Conservation (phyloP, 1,284 basidiomycete species). For the Cryptococcus sp. region DNA sequence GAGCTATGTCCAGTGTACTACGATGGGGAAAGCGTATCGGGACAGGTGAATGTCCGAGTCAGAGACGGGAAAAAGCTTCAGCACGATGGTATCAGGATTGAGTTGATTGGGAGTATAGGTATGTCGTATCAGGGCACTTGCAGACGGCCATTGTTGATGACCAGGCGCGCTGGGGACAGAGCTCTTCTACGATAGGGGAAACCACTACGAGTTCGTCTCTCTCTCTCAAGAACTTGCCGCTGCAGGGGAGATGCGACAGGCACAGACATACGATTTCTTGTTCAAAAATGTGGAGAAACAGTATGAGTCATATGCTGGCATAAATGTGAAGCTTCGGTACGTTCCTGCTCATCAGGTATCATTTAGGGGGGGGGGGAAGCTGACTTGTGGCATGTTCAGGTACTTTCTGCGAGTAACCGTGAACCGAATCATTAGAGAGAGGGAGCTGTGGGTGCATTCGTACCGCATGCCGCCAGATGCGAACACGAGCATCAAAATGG, state of each 20-base stretch:
- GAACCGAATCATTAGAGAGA: conserved; percentile 83
- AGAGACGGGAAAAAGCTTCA: conserved; percentile 92
- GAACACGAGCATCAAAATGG: conserved; percentile 99
- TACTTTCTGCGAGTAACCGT: conserved; percentile 94
- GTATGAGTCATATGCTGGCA: conserved; percentile 95
- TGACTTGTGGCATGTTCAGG: conserved; percentile 51
- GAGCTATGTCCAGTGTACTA: conserved; percentile 89
- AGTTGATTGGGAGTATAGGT: conserved; percentile 97
- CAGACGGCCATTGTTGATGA: neutral
- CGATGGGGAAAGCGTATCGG: conserved; percentile 85
- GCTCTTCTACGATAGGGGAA: conserved; percentile 78
- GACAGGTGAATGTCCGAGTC: conserved; percentile 84
- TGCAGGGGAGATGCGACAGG: conserved; percentile 90
- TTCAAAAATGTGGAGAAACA: conserved; percentile 99
- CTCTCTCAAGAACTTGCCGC: conserved; percentile 90
- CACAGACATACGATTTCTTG: conserved; percentile 89
- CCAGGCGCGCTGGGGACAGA: conserved; percentile 55
- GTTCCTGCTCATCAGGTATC: conserved; percentile 30
- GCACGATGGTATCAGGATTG: conserved; percentile 96
- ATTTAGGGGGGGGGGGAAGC: neutral
- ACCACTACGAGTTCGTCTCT: conserved; percentile 96
- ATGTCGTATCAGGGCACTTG: conserved; percentile 31
- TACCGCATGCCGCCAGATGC: conserved; percentile 97
- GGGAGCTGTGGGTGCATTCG: conserved; percentile 95
- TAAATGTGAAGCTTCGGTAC: conserved; percentile 93